These are phyloP conservation scores for Leccinum subrobustum DNA, from an alignment of 1,284 basidiomycete genomes.

Conservation along the genomic window DNA sequence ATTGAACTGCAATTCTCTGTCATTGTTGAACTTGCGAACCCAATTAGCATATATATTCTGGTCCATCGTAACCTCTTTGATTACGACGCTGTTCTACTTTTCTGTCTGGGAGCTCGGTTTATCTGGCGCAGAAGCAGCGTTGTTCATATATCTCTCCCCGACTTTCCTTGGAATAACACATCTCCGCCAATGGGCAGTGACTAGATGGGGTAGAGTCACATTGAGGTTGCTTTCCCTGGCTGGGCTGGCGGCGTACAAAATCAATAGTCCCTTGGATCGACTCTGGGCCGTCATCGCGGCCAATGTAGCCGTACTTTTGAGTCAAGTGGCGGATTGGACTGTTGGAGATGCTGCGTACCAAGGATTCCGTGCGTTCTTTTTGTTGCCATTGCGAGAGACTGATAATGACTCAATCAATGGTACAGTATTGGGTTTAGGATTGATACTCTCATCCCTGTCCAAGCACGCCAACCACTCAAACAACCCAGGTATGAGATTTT, in stretches of 20 bases:
- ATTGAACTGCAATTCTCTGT: slow-evolving; percentile 42
- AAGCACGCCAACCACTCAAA: slow-evolving; percentile 81
- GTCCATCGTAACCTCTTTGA: slow-evolving; percentile 83
- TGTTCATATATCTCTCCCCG: slow-evolving; percentile 70
- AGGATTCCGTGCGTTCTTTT: slow-evolving; percentile 50
- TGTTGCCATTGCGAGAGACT: not conserved
- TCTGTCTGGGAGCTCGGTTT: slow-evolving; percentile 86
- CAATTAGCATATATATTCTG: slow-evolving; percentile 81
- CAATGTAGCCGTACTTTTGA: slow-evolving; percentile 49
- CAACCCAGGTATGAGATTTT: slow-evolving; percentile 60
- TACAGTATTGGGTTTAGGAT: slow-evolving; percentile 63
- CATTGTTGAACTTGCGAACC: not conserved
- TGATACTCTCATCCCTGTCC: slow-evolving; percentile 68
- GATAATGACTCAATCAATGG: not conserved
- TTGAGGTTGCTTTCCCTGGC: slow-evolving; percentile 51
- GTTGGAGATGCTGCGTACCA: slow-evolving; percentile 49
- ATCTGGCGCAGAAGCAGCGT: slow-evolving; percentile 73
- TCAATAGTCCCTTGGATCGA: slow-evolving; percentile 54
- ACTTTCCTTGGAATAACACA: slow-evolving; percentile 50
- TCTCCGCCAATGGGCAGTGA: slow-evolving; percentile 40
- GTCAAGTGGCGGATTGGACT: slow-evolving; percentile 57
- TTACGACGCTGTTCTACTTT: slow-evolving; percentile 89
- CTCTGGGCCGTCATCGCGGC: slow-evolving; percentile 59
- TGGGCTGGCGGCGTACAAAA: slow-evolving; percentile 62
- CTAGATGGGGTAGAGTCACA: slow-evolving; percentile 47